phyloP scores from a whole-genome alignment of 1,284 basidiomycete genomes.

The Ganoderma lucidum region DNA sequence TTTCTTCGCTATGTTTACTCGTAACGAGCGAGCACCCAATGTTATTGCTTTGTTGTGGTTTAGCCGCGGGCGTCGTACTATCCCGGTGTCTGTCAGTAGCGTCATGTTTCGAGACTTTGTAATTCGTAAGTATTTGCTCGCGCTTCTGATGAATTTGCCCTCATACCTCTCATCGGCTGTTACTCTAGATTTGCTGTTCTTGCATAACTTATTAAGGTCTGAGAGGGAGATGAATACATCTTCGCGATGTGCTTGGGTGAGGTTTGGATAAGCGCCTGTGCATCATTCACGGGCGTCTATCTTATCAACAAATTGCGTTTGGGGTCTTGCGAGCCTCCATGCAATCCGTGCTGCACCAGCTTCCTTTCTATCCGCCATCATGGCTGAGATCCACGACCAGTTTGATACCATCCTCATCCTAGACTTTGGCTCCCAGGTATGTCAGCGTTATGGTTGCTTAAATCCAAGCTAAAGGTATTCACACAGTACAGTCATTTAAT shows the following conservation, averaged over 20 bases:
- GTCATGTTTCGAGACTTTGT: background rate
- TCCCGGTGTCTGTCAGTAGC: background rate
- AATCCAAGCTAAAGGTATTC: conserved; percentile 29
- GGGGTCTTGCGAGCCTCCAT: background rate
- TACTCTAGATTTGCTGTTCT: background rate
- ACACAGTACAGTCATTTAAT: conserved; percentile 98
- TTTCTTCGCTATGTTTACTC: background rate
- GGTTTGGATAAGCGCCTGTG: background rate
- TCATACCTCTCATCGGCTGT: background rate
- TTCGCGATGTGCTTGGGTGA: too few species aligned
- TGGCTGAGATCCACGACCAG: conserved; percentile 92
- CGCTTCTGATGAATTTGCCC: background rate
- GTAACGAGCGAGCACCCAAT: background rate
- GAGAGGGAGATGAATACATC: background rate
- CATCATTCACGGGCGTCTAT: conserved; percentile 22
- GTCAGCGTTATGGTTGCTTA: conserved; percentile 23
- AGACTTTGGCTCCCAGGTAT: conserved; percentile 97
- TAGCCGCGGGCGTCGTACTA: background rate
- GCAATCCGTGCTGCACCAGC: background rate
- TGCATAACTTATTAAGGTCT: too few species aligned
- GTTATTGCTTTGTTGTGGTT: background rate
- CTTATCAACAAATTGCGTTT: conserved; percentile 33
- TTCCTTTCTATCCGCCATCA: conserved; percentile 37
- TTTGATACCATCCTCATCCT: conserved; percentile 98
- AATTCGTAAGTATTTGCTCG: background rate